These are phyloP conservation scores for Liquidambar formosana DNA, from an alignment of 164 flowering plant genomes.

Conservation along the genomic window DNA sequence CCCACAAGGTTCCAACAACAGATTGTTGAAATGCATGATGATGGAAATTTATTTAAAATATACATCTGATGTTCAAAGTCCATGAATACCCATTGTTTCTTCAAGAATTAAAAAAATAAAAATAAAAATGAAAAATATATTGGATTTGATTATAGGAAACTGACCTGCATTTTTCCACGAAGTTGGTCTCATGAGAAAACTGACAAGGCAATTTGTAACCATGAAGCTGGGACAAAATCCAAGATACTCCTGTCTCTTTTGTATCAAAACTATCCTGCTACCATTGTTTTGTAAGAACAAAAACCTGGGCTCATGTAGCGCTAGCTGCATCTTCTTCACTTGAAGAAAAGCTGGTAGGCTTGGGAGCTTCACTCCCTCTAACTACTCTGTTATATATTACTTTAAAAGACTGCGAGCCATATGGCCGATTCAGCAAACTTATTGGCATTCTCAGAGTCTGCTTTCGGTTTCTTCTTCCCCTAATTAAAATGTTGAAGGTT, in stretches of 20 bases:
- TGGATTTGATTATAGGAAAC: slow-evolving; percentile 8
- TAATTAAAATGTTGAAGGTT: slow-evolving; percentile 75
- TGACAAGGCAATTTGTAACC: neutral
- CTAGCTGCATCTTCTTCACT: slow-evolving; percentile 35
- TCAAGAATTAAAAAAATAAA: neutral
- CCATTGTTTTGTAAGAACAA: slow-evolving; percentile 5
- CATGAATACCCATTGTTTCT: neutral
- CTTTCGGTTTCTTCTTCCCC: slow-evolving; percentile 86
- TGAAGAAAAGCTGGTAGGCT: slow-evolving; percentile 38
- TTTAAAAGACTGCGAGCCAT: slow-evolving; percentile 87
- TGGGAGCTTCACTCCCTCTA: slow-evolving; percentile 71
- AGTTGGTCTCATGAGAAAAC: neutral
- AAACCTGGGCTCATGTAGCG: slow-evolving; percentile 24
- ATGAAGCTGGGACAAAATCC: neutral
- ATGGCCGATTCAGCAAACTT: slow-evolving; percentile 82
- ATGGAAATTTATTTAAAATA: neutral
- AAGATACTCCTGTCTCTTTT: slow-evolving; percentile 4
- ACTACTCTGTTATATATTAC: slow-evolving; percentile 78
- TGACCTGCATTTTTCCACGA: slow-evolving; percentile 16
- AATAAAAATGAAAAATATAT: neutral
- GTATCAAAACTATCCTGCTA: slow-evolving; percentile 1
- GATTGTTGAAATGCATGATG: neutral
- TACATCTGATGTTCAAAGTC: neutral
- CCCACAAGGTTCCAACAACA: neutral
- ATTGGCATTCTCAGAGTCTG: slow-evolving; percentile 94